Evolutionary conservation across 1,139 yeast genomes (phyloP).

Genomic region (Hemisphaericaspora xylofermentans): DNA sequence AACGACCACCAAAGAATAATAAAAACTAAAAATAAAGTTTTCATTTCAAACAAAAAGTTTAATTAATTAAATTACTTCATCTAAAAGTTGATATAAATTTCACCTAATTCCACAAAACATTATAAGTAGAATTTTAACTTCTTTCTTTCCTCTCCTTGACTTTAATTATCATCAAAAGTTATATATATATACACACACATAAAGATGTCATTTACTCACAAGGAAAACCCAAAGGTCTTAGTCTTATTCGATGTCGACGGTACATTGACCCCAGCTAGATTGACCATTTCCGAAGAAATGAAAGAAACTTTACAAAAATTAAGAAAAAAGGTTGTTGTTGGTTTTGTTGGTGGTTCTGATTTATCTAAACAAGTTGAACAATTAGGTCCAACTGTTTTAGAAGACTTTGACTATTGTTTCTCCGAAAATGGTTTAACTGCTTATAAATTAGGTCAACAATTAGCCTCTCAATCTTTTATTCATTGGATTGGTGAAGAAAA

Average conservation of each 20-base stretch:
- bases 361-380: slow-evolving; percentile 94
- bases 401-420: slow-evolving; percentile 91
- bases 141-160: slow-evolving; percentile 8
- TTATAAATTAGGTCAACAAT: slow-evolving; percentile 81
- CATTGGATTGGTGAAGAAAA: slow-evolving; percentile 94
- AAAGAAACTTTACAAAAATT: slow-evolving; percentile 64
- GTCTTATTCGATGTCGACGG: slow-evolving; percentile 98
- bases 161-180: neutral
- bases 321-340: slow-evolving; percentile 89
- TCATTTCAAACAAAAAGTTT: too few species aligned
- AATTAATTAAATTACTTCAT: too few species aligned
- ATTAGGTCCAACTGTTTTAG: slow-evolving; percentile 74
- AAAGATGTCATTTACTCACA: slow-evolving; percentile 57
- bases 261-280: slow-evolving; percentile 96
- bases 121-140: neutral
- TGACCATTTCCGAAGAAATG: slow-evolving; percentile 78
- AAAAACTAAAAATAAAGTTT: too few species aligned
- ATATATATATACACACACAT: neutral
- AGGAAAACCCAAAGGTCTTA: slow-evolving; percentile 57
- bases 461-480: slow-evolving; percentile 92
- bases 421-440: slow-evolving; percentile 98
- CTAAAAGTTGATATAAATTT: neutral
- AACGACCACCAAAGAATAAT: too few species aligned
- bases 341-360: slow-evolving; percentile 98
- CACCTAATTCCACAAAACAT: neutral